Percentiles rank a stretch among this genome's conserved stretches.
Evolutionary conservation across 352 stramenopile species (phyloP).

Genomic region (Phytophthora multivora): DNA sequence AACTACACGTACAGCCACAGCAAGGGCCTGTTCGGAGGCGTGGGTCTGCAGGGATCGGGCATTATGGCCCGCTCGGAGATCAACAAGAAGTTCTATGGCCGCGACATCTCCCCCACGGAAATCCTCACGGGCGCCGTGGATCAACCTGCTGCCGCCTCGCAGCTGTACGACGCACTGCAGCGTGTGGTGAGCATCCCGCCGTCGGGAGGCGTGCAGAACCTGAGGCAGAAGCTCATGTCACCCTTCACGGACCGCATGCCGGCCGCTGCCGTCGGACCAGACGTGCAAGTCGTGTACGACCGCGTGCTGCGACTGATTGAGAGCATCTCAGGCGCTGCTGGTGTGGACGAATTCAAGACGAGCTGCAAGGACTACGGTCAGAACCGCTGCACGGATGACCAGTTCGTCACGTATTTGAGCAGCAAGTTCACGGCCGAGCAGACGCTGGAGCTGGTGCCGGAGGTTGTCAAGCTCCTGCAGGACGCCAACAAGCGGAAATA

Average conservation of each 20-base stretch:
- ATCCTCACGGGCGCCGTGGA: conserved; percentile 85
- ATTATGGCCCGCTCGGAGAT: conserved; percentile 81
- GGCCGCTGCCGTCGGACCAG: conserved; percentile 62
- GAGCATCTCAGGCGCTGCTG: conserved; percentile 48
- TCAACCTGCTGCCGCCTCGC: conserved; percentile 76
- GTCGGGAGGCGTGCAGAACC: conserved; percentile 48
- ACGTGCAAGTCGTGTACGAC: conserved; percentile 88
- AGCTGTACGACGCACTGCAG: conserved; percentile 85
- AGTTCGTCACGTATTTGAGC: conserved; percentile 72
- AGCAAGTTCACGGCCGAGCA: conserved; percentile 78
- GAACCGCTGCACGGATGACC: conserved; percentile 75
- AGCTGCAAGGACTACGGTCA: conserved; percentile 89
- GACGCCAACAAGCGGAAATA: conserved; percentile 84
- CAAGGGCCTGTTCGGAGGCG: conserved; percentile 86
- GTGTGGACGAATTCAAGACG: conserved; percentile 84
- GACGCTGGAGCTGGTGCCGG: conserved; percentile 72
- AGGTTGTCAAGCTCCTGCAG: conserved; percentile 85
- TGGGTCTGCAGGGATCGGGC: conserved; percentile 79
- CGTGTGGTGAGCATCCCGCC: conserved; percentile 74
- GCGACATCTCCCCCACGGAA: conserved; percentile 83
- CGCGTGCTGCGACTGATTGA: conserved; percentile 80
- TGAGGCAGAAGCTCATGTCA: conserved; percentile 70
- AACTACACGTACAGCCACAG: conserved; percentile 92
- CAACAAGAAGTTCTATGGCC: conserved; percentile 91
- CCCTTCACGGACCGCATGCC: conserved; percentile 81